Base-by-base conservation (phyloP, 1,284 basidiomycete genomes). In the Bjerkandera adusta region DNA sequence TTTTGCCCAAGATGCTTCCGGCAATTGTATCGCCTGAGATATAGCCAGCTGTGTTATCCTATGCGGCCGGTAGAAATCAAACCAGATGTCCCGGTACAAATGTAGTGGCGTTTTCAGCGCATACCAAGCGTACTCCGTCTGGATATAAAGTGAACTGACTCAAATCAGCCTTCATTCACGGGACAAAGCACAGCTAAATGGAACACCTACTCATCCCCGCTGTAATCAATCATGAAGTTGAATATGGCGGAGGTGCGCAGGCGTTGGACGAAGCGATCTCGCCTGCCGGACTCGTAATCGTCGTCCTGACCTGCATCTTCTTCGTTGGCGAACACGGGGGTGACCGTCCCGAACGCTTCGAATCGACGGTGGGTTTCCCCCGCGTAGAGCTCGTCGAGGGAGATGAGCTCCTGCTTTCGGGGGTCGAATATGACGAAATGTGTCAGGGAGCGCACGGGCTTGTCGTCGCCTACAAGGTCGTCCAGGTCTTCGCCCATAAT, bases 121-220 rank as follows among this genome's bases (percentile, higher is more conserved):
- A 57, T 87, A 88, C 71, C 76, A 80, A 0, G 80, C 80, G 48
- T 68, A 70, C 21, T 68, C 53, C 0, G 85, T 86, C 54, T 84
- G 75, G 11, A 88, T 68, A 45, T 71, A 83, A 7, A 85, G 59
- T 1, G 80, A 74, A 13, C 85, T 88, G 30, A 16, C 46, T 25
- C 25, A 20, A 39, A 24, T 46, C 26, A 21, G 25, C n/a, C n/a
- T n/a, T n/a, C n/a, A n/a, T 11, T 24, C 43, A 20, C 24, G 12
- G 10, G 24, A 4, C 43, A n/a, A 22, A 29, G 15, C 18, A 42
- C 7, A 21, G 5, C 43, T 42, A 40, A 34, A 8, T 21, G 18
- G 46, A 33, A 41, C 1, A 56, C 70, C 42, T 45, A 75, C 82
- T 69, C 48, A 1, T 34, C 37, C 13, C 57, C 62, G 16, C 50